Evolutionary conservation across 208 protist genomes (phyloP), one percentile per base, ranked within the genome.

Genomic region (Naegleria lovaniensis): DNA sequence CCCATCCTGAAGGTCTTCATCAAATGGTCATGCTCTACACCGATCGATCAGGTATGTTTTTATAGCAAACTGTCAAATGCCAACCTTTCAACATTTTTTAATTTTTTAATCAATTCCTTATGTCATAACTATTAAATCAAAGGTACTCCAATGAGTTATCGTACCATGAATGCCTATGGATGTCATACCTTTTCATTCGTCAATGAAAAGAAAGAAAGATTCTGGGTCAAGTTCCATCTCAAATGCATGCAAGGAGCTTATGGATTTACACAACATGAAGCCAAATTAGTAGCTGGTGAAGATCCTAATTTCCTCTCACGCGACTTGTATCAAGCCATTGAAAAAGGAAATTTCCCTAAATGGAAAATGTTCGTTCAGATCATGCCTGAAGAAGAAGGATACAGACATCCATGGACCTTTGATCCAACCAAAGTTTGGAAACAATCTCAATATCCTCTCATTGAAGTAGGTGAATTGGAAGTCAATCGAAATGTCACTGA

Each of bases 361-460:
- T 97, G 95, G 96, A 94, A 86, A 41, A 59, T 95, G 5, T 88
- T 90, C 11, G 51, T 97, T 29, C 96, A 97, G 92, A 79, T 96
- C 79, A 96, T 97, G 91, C 41, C 94, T 19, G 93, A 97, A 15
- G 94, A 59, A 6, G 39, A 83, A n/a, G 92, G 93, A 59, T 94
- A 92, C 86, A 87, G 89, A 85, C 96, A 94, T 89, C 85, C 96
- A 90, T 58, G 43, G 41, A 90, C 91, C 41, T 94, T 97, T 67
- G 96, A 97, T 91, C 41, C 94, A 38, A 97, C 96, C 79, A 97
- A 97, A 91, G 89, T 96, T n/a, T 95, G 93, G 92, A 90, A 94
- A 67, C 92, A 97, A 48, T 90, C 93, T 58, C 91, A 93, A 33
- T 95, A 92, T 90, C 96, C 96, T 55, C 79, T 97, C 13, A 92